Percentiles rank a stretch among this genome's conserved stretches.
Conservation (phyloP, 371 early-diverging fungal species). For the Actinomortierella ambigua region DNA sequence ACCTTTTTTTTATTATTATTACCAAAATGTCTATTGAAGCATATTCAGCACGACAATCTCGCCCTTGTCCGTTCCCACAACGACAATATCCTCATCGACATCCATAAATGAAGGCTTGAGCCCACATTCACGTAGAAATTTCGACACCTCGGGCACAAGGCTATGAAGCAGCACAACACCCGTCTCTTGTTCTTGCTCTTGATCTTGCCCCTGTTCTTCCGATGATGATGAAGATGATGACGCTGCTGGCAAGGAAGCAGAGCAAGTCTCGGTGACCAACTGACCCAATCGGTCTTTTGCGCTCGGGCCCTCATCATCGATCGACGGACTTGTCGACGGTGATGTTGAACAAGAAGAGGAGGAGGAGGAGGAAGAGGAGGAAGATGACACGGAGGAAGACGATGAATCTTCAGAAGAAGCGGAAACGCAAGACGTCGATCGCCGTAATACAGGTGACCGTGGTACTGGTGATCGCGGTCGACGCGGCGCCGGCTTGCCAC, state of each 20-base stretch:
- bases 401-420: no score
- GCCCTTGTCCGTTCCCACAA: conserved; percentile 42
- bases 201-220: background rate
- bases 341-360: no score
- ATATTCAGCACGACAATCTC: conserved; percentile 39
- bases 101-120: conserved; percentile 46
- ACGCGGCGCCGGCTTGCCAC: conserved; percentile 8
- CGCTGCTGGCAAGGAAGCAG: no score
- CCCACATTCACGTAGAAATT: conserved; percentile 30
- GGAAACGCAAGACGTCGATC: no score
- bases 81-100: conserved; percentile 38
- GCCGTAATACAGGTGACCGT: background rate
- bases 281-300: no score
- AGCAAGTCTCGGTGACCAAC: no score
- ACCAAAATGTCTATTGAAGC: conserved; percentile 11
- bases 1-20: background rate
- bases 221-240: background rate
- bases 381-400: no score
- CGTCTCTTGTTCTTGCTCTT: conserved; percentile 7
- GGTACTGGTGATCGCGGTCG: background rate
- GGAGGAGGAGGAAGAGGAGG: no score
- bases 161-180: conserved; percentile 29
- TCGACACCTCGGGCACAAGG: conserved; percentile 12
- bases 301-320: no score
- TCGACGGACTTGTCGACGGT: no score